Evolutionary conservation across 176 grass and related monocot species (phyloP), one percentile per base, ranked within the genome.

Genomic region (Zoysia japonica): DNA sequence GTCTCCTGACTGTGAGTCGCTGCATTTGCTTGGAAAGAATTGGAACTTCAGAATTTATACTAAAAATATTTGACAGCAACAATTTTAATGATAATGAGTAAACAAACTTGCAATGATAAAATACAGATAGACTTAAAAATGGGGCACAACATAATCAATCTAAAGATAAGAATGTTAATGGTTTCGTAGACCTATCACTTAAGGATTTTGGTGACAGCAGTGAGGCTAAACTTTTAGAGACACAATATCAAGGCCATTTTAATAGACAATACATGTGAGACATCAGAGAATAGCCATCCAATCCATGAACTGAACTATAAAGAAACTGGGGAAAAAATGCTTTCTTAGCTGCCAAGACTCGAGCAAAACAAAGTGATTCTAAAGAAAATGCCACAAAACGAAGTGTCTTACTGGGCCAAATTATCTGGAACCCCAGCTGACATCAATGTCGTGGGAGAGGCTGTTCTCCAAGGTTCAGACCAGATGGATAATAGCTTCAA

Each of bases 1-100:
- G 66, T 94, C 95, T 78, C 95, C 95, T 52, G 91, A 85, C 77
- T 94, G 92, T 57, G 88, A 87, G 67, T 92, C 90, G 81, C 95
- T 94, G 84, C 95, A 98, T 76, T 92, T 98, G 84, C 28, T 85
- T 71, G 49, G 76, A 82, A 66, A 64, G 47, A 82, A 72, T 51
- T 47, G 45, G 66, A 56, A 74, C 67, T 63, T 14, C 43, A 75
- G 11, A 68, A 53, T 51, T 42, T 53, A 20, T 57, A 61, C 17
- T 62, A 7, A 52, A 9, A 65, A 79, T 42, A 44, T 60, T 44
- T 79, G 9, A 48, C 67, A 85, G 13, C 15, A 79, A 61, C 43
- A 60, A 2, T 47, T 41, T 75, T 53, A 76, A 61, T 28, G 8
- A 2, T 47, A 76, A 80, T 17, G 8, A 70, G 51, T 75, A 37